Conservation (phyloP, 495 filamentous ascomycete genomes). For the Xylaria palmicola region DNA sequence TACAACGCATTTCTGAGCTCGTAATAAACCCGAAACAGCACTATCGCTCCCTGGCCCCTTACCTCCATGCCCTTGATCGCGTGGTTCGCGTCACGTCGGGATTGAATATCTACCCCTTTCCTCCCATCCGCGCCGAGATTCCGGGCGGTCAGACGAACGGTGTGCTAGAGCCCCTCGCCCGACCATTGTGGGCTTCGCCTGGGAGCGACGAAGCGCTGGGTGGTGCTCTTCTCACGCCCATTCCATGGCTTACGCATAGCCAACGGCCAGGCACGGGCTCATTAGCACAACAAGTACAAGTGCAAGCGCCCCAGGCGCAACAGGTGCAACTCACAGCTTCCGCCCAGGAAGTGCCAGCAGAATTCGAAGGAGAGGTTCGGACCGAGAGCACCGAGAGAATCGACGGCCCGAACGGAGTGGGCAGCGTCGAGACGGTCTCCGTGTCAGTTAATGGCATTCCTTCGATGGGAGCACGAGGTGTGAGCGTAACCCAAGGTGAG, state of each 20-base stretch:
- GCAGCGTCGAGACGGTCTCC: conserved; percentile 69
- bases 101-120: conserved; percentile 78
- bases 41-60: conserved; percentile 77
- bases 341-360: conserved; percentile 28
- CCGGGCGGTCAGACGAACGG: conserved; percentile 56
- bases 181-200: conserved; percentile 49
- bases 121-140: conserved; percentile 54
- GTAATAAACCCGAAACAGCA: conserved; percentile 71
- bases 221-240: conserved; percentile 89
- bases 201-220: conserved; percentile 88
- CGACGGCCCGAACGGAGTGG: conserved; percentile 68
- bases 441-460: conserved; percentile 64
- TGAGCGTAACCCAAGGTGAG: conserved; percentile 71
- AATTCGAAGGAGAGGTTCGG: conserved; percentile 53
- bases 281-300: not conserved
- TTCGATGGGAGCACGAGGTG: conserved; percentile 35
- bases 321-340: conserved; percentile 21
- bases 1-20: conserved; percentile 93
- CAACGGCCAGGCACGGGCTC: conserved; percentile 19
- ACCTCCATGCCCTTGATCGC: conserved; percentile 86
- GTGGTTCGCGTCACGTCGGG: conserved; percentile 88
- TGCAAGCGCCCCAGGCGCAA: conserved; percentile 18
- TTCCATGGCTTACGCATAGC: conserved; percentile 70
- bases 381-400: conserved; percentile 69
- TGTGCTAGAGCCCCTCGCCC: conserved; percentile 63